Percentiles rank a stretch among this genome's conserved stretches.
These are phyloP conservation scores for Trichosporon sp. DNA, from an alignment of 1,284 basidiomycete species.

Conservation along the genomic window DNA sequence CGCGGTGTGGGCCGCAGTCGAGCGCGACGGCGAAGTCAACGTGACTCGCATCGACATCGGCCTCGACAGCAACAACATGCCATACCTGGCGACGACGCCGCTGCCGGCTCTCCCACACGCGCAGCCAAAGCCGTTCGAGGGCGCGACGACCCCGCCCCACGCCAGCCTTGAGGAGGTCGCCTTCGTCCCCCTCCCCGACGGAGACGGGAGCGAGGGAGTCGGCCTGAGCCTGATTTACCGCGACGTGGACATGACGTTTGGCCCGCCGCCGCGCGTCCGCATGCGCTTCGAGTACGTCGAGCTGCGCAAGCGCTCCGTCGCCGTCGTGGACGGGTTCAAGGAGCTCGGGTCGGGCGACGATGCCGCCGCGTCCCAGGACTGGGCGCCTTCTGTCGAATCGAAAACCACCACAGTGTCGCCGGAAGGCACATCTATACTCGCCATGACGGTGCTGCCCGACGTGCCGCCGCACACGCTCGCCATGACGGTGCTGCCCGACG, in stretches of 20 bases:
- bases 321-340: conserved; percentile 33
- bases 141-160: conserved; percentile 7
- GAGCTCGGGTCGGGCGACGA: conserved; percentile 24
- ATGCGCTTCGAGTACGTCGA: conserved; percentile 31
- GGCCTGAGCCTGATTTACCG: conserved; percentile 27
- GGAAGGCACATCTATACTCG: conserved; percentile 32
- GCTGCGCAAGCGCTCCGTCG: conserved; percentile 25
- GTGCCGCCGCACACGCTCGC: conserved; percentile 37
- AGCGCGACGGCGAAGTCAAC: conserved; percentile 35
- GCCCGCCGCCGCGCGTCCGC: conserved; percentile 23
- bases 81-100: conserved; percentile 40
- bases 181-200: conserved; percentile 28
- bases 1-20: conserved; percentile 47
- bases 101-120: conserved; percentile 40
- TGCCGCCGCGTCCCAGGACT: conserved; percentile 24
- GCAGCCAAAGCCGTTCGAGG: conserved; percentile 12
- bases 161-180: conserved; percentile 25
- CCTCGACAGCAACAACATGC: conserved; percentile 34
- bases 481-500: conserved; percentile 36
- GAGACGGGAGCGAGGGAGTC: conserved; percentile 22
- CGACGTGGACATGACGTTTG: conserved; percentile 23
- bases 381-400: conserved; percentile 26
- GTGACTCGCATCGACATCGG: conserved; percentile 45
- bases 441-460: conserved; percentile 37
- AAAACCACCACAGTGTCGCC: conserved; percentile 32